These are phyloP conservation scores for Mercurialis annua DNA, from an alignment of 345 rosid genomes.

Conservation along the genomic window DNA sequence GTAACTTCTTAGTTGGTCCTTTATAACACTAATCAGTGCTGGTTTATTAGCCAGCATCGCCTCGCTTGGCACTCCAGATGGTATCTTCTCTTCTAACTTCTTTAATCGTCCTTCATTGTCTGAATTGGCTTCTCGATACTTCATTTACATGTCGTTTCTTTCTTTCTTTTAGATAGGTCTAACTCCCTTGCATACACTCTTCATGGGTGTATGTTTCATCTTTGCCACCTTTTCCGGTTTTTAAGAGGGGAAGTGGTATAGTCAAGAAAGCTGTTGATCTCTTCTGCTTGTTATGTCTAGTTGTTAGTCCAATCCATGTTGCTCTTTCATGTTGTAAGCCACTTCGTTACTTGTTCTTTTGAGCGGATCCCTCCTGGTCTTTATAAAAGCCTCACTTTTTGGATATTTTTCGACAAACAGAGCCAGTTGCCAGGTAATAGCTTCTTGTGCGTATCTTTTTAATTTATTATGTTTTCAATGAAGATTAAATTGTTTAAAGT, in stretches of 20 bases:
- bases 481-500: background rate
- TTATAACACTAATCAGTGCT: slow-evolving; percentile 17
- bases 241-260: slow-evolving; percentile 62
- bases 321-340: slow-evolving; percentile 21
- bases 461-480: background rate
- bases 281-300: slow-evolving; percentile 29
- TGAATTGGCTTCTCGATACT: slow-evolving; percentile 24
- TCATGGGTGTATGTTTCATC: slow-evolving; percentile 32
- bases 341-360: slow-evolving; percentile 18
- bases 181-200: slow-evolving; percentile 16
- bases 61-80: slow-evolving; percentile 18
- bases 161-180: slow-evolving; percentile 21
- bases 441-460: slow-evolving; percentile 5
- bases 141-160: slow-evolving; percentile 24
- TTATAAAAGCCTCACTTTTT: background rate
- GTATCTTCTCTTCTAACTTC: slow-evolving; percentile 7
- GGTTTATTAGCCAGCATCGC: slow-evolving; percentile 16
- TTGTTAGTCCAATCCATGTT: slow-evolving; percentile 25
- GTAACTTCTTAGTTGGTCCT: background rate
- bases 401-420: slow-evolving; percentile 32
- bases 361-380: slow-evolving; percentile 9
- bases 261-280: slow-evolving; percentile 23
- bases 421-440: slow-evolving; percentile 32
- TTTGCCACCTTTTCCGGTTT: slow-evolving; percentile 54
- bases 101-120: slow-evolving; percentile 8